Conservation (phyloP, 2,329 filamentous ascomycete species). For the Colletotrichum liriopes region DNA sequence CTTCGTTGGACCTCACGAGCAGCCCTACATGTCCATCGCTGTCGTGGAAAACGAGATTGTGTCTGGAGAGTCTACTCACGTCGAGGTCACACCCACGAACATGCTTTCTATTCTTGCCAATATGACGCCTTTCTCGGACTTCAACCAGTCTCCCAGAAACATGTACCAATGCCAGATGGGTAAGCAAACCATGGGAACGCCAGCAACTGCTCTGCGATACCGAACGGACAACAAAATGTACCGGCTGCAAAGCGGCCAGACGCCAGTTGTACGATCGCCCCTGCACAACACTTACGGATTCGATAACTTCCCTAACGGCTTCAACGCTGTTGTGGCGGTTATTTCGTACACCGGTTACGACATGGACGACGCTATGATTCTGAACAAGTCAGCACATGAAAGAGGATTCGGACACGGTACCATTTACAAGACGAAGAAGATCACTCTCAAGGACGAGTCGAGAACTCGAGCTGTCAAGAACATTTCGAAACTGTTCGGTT, state of each 20-base stretch:
- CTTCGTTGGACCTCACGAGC: conserved; percentile 92
- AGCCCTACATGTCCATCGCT: conserved; percentile 98
- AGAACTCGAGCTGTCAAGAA: conserved; percentile 77
- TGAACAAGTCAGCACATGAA: conserved; percentile 98
- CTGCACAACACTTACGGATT: conserved; percentile 97
- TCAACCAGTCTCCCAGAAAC: conserved; percentile 98
- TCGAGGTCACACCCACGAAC: conserved; percentile 94
- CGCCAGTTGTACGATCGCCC: conserved; percentile 91
- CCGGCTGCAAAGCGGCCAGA: conserved; percentile 94
- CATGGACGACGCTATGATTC: conserved; percentile 99
- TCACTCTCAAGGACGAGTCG: conserved; percentile 86
- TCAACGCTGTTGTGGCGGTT: conserved; percentile 95
- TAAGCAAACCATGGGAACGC: conserved; percentile 99
- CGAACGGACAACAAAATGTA: conserved; percentile 99
- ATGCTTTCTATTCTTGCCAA: conserved; percentile 98
- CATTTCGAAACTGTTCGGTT: conserved; percentile 89
- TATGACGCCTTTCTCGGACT: conserved; percentile 98
- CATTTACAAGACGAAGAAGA: conserved; percentile 97
- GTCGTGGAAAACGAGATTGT: conserved; percentile 90
- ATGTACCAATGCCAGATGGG: conserved; percentile 99
- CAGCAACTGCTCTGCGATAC: conserved; percentile 85
- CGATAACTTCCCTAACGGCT: conserved; percentile 98
- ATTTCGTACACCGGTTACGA: conserved; percentile 99
- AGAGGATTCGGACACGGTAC: conserved; percentile 96
- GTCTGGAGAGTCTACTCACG: conserved; percentile 91